Base-by-base conservation (phyloP, 805 yeast genomes). In the Candida maris region DNA sequence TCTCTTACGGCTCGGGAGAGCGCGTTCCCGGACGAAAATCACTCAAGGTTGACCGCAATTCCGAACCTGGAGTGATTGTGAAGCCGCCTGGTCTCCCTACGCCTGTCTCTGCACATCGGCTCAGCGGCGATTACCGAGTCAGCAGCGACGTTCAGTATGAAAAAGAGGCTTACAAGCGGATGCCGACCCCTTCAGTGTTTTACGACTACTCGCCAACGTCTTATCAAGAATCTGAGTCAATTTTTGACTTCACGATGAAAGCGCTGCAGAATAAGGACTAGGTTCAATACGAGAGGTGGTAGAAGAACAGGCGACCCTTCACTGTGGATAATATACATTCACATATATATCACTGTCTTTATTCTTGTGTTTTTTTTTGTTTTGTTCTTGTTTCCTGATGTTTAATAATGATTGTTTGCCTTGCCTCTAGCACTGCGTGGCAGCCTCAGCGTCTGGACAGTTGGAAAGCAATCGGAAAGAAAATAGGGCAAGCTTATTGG, bases 221-320 rank as follows among this genome's bases (percentile, higher is more conserved):
- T 4, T 34, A 39, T 14, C 40, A 42, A n/a, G 35, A 32, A 19
- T 35, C 45, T 8, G 42, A 28, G 31, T 44, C 48, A 17, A 44
- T 44, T 5, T 44, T 44, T 34, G 48, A 44, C 14, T 30, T 30
- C 18, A 20, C 26, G 12, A 20, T 30, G 34, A 17, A 16, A 20
- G 34, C 26, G 27, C 16, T 19, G 20, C 34, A 19, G 12, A 20
- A 20, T 14, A 39, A 29, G 32, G 37, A 39, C 37, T 30, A 34
- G 12, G 14, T 28, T 24, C 15, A 29, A n/a, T 13, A 25, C 14
- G 8, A 7, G 28, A 25, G 15, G 14, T 26, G 16, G 8, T 8
- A 17, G 15, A 28, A 28, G 7, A 28, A 28, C 31, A 17, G 31
- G 31, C 31, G 21, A 28, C 21, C 21, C 20, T 28, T 28, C 21